phyloP scores from a whole-genome alignment of 108 stramenopile genomes.

The Parietichytrium sp. region DNA sequence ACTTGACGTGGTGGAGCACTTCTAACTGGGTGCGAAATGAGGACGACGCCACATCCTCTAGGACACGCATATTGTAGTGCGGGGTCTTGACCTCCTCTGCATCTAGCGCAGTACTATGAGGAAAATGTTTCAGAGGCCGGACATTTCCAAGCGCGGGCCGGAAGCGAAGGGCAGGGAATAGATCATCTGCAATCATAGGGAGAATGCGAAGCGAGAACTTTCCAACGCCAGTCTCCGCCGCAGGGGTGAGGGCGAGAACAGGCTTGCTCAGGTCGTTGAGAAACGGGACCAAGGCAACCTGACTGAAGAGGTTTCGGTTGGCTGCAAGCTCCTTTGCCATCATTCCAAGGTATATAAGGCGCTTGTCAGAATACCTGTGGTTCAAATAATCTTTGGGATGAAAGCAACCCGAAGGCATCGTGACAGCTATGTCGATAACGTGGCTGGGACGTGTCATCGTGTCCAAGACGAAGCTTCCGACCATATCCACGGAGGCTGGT shows the following conservation, averaged over 20 bases:
- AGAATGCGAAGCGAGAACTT: neutral
- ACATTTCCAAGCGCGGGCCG: neutral
- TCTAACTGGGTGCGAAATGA: neutral
- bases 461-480: constrained; percentile 18
- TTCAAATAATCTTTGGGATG: constrained; percentile 21
- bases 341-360: neutral
- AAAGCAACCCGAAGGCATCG: neutral
- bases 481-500: neutral
- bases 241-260: neutral
- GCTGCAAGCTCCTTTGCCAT: neutral
- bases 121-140: neutral
- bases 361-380: constrained; percentile 27
- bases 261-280: neutral
- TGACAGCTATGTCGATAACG: neutral
- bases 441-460: neutral
- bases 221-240: constrained; percentile 4
- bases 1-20: neutral
- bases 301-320: neutral
- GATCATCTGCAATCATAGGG: neutral
- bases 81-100: neutral
- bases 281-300: neutral
- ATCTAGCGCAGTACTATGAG: too few species aligned
- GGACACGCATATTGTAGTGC: constrained; percentile 20
- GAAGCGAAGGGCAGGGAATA: neutral
- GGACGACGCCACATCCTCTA: constrained; percentile 1